Conservation (phyloP, 495 filamentous ascomycete species). For the Podospora sp. region DNA sequence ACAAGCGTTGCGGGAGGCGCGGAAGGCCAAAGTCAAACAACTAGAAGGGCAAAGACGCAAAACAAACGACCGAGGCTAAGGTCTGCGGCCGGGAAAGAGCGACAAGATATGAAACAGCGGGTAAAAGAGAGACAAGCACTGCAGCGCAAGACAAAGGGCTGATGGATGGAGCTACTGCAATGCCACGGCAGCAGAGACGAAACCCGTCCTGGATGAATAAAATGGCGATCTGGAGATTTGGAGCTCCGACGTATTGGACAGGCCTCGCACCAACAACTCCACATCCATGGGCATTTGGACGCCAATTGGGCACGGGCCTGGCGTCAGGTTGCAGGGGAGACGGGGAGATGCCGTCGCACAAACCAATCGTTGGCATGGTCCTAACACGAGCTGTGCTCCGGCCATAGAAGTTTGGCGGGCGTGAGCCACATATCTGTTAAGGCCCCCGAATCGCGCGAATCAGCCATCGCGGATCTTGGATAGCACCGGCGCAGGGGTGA, state of each 20-base stretch:
- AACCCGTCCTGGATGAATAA: not conserved
- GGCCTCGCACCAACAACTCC: not conserved
- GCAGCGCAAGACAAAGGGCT: not conserved
- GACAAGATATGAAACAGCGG: slow-evolving; percentile 21
- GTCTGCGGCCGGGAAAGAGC: slow-evolving; percentile 13
- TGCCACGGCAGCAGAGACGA: not conserved
- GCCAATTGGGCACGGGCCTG: slow-evolving; percentile 2
- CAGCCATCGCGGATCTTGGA: not conserved
- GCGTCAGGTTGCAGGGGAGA: not conserved
- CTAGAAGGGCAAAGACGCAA: not conserved
- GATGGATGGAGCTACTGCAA: not conserved
- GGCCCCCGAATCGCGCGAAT: not conserved
- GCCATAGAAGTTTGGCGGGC: not conserved
- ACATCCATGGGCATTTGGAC: not conserved
- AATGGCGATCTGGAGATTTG: slow-evolving; percentile 20
- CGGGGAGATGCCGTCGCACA: not conserved
- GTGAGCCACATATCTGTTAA: not conserved
- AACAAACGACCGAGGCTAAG: slow-evolving; percentile 4
- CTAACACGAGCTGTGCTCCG: not conserved
- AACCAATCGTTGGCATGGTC: not conserved
- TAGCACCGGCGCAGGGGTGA: not conserved
- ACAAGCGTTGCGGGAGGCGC: not conserved
- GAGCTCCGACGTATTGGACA: not conserved
- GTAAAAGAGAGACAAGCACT: slow-evolving; percentile 13
- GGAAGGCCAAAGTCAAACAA: not conserved